Conservation (phyloP, 257 asterid genomes). For the Fraxinus americana region DNA sequence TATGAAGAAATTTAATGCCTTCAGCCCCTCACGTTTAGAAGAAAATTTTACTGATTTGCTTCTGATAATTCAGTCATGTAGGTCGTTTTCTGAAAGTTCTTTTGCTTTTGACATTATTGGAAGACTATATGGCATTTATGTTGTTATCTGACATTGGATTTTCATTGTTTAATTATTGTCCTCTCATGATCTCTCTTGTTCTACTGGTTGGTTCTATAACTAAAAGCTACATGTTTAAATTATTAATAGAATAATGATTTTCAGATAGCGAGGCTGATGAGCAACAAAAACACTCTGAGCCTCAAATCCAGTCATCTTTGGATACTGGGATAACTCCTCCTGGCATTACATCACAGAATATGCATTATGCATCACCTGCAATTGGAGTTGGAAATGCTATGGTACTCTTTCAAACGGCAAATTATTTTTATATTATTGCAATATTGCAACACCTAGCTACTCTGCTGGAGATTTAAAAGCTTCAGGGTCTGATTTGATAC, state of each 20-base stretch:
- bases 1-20: neutral
- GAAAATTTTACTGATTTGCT: neutral
- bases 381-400: constrained; percentile 74
- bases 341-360: constrained; percentile 56
- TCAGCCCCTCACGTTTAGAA: neutral
- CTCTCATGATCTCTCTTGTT: constrained; percentile 16
- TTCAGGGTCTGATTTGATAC: neutral
- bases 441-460: constrained; percentile 6
- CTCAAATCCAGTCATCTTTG: constrained; percentile 59
- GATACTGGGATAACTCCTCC: constrained; percentile 56
- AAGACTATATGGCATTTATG: neutral
- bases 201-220: neutral
- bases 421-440: constrained; percentile 14
- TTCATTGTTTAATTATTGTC: neutral
- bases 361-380: constrained; percentile 61
- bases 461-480: constrained; percentile 7
- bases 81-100: neutral
- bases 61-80: neutral
- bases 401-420: constrained; percentile 36
- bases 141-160: neutral
- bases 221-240: neutral
- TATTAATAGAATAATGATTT: constrained; percentile 19
- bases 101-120: neutral
- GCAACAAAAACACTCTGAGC: constrained; percentile 57
- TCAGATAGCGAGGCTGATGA: constrained; percentile 74